These are phyloP conservation scores for Rhizopogon vulgaris DNA, from an alignment of 768 basidiomycete genomes.

Conservation along the genomic window DNA sequence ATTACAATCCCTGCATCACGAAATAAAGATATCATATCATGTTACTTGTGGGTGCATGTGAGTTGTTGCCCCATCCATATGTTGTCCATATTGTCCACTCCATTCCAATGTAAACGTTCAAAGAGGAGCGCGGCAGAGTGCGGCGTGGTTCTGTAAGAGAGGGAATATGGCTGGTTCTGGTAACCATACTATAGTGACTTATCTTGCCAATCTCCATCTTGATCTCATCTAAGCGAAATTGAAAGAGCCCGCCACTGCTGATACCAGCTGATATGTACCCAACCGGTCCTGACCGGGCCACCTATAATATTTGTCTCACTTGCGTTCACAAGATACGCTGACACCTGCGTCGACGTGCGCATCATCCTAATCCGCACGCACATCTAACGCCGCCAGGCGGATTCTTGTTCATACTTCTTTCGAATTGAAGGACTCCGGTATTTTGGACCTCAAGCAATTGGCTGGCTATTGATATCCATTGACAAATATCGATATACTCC, in stretches of 20 bases:
- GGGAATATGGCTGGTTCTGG: conserved; percentile 6
- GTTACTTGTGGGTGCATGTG: neutral
- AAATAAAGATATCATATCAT: neutral
- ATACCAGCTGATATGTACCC: conserved; percentile 6
- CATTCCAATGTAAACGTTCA: neutral
- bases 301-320: neutral
- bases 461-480: conserved; percentile 6
- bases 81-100: neutral
- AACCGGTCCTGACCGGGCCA: neutral
- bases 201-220: conserved; percentile 23
- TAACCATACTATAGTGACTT: conserved; percentile 1
- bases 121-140: neutral
- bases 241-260: conserved; percentile 8
- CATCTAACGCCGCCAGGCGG: neutral
- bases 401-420: neutral
- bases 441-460: neutral
- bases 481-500: conserved; percentile 12
- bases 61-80: neutral
- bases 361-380: neutral
- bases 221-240: conserved; percentile 27
- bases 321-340: neutral
- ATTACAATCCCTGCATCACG: neutral
- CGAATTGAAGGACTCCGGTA: neutral
- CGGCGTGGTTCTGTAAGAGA: no score
- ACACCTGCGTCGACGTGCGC: neutral